Conservation (phyloP, 805 yeast species). For the baker's yeast (Saccharomyces cerevisiae) region DNA sequence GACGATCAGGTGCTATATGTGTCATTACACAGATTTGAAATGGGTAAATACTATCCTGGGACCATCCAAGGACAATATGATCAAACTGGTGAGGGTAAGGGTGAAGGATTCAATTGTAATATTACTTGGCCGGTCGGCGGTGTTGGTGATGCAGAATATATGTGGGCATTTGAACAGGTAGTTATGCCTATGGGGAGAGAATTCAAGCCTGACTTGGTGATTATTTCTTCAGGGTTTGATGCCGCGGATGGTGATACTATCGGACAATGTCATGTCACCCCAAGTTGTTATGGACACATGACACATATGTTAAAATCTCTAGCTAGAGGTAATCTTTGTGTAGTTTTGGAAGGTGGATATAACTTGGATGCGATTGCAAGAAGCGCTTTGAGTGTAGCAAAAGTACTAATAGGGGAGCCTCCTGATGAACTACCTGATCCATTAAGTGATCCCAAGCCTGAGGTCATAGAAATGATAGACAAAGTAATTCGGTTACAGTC, state of each 20-base stretch:
- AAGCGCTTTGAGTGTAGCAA: conserved; percentile 87
- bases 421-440: conserved; percentile 65
- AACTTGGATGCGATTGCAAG: conserved; percentile 83
- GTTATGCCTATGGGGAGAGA: conserved; percentile 85
- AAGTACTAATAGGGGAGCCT: conserved; percentile 88
- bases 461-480: conserved; percentile 71
- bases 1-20: conserved; percentile 89
- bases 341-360: conserved; percentile 93
- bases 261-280: conserved; percentile 93
- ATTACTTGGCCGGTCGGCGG: conserved; percentile 92
- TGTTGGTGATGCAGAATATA: conserved; percentile 90
- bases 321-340: conserved; percentile 83
- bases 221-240: conserved; percentile 92
- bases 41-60: conserved; percentile 91
- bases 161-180: conserved; percentile 80
- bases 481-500: conserved; percentile 76
- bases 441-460: conserved; percentile 51
- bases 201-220: conserved; percentile 86
- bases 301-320: conserved; percentile 81
- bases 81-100: conserved; percentile 76
- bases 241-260: conserved; percentile 98
- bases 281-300: conserved; percentile 95
- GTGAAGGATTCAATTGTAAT: conserved; percentile 81
- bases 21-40: conserved; percentile 86
- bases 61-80: conserved; percentile 76